Base-by-base conservation (phyloP, 148 eudicot species). In the Chenopodium quinoa region DNA sequence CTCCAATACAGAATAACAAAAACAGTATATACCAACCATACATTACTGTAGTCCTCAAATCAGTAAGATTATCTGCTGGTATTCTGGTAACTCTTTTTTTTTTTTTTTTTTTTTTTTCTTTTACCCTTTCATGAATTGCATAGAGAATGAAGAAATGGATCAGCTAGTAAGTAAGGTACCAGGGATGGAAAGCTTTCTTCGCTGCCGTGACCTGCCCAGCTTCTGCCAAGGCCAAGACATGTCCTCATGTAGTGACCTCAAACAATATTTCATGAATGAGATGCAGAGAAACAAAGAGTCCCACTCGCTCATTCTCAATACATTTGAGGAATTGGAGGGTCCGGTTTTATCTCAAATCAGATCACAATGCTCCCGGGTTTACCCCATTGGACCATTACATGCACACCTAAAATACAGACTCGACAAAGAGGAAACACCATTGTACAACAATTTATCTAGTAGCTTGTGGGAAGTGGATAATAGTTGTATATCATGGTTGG, bases 381-480 rank as follows among this genome's bases (percentile, higher is more conserved):
- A 89, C 82, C 23, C 91, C 46, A 84, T 89, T 20, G 94, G 92
- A 11, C 92, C 94, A 16, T 62, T 91, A 32, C 92, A 89, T 44
- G 85, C 80, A 9, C 89, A 87, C 19, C 77, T 85, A 6, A 79
- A 81, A 58, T 48, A 73, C 75, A 83, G 74, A 67, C 83, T 83
- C 5, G 63, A 27, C 40, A 23, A 3, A 22, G 54, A 73, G 10
- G 60, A 44, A 9, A 9, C 73, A 12, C 20, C 78, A 50, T 1
- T 27, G 4, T 12, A 75, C 23, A 27, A 44, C 16, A 71, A 19
- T 40, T 22, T 56, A 10, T 46, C 75, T 13, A 74, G 79, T 31
- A 84, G 89, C 72, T 58, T 88, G 1, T 87, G 91, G 90, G 85
- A 89, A 56, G 92, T 65, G 32, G 88, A 87, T 50, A 34, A n/a